Evolutionary conservation across 2,329 filamentous ascomycete species (phyloP).

Genomic region (Exophiala dermatitidis): DNA sequence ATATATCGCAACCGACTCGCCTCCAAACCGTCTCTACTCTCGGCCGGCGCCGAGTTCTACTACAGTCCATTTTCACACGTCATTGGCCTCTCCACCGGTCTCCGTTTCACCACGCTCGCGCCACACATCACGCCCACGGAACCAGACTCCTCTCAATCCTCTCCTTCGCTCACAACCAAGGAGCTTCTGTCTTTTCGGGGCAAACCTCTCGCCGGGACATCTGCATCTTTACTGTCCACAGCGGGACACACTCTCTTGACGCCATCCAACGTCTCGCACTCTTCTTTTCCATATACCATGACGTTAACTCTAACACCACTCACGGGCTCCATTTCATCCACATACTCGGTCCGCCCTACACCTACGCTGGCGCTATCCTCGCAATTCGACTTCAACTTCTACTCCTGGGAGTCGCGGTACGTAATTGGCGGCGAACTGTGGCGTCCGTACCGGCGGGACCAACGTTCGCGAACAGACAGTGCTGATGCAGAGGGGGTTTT

Average conservation of each 20-base stretch:
- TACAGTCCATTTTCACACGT: constrained; percentile 94
- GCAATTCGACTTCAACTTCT: constrained; percentile 93
- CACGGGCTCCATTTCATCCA: constrained; percentile 87
- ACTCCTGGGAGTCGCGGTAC: constrained; percentile 94
- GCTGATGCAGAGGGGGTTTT: background rate
- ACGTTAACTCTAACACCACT: constrained; percentile 88
- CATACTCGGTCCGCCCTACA: constrained; percentile 83
- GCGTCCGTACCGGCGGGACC: constrained; percentile 48
- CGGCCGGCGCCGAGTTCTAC: constrained; percentile 85
- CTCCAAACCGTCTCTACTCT: constrained; percentile 60
- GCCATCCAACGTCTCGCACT: constrained; percentile 37
- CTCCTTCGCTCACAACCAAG: constrained; percentile 44
- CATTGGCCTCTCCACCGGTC: constrained; percentile 79
- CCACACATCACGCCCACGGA: constrained; percentile 20
- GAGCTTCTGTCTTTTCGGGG: constrained; percentile 8
- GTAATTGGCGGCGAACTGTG: constrained; percentile 88
- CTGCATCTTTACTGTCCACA: constrained; percentile 25
- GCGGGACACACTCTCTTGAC: constrained; percentile 21
- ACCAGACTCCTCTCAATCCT: constrained; percentile 35
- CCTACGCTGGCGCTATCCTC: constrained; percentile 77
- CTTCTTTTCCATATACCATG: constrained; percentile 84
- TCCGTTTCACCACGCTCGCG: constrained; percentile 75
- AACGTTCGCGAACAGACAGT: constrained; percentile 30
- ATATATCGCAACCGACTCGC: constrained; percentile 17
- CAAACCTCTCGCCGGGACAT: constrained; percentile 25